Evolutionary conservation across 2,329 filamentous ascomycete species (phyloP), one percentile per base, ranked within the genome.

Genomic region (Cladosporium sp.): DNA sequence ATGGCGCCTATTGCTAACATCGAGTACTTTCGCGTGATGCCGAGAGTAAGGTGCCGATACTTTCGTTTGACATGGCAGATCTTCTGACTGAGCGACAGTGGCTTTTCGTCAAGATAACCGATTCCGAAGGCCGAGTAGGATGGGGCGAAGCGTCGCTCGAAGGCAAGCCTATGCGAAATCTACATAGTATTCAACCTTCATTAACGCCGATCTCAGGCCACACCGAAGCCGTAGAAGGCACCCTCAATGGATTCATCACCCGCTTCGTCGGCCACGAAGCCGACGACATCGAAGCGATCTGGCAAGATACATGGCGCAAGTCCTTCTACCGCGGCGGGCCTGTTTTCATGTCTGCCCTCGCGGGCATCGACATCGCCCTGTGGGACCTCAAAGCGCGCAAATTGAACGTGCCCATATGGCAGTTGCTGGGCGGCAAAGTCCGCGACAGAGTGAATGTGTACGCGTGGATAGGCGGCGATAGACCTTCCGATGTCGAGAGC

Each of bases 241-340:
- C 83, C 50, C 69, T 89, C 1, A 80, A 87, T 63, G 83, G 82
- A 11, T 83, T 83, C 70, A 78, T 74, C 29, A 73, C 77, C 19
- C 73, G 82, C 36, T 81, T 85, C 43, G 67, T 79, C 2, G 85
- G 84, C 0, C 76, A 81, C 58, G 85, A 89, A 61, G 86, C 86
- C 29, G 82, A 88, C 62, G 82, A 88, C 41, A 89, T 90, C 55
- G 86, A 90, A 62, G 82, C 88, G 54, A 84, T 90, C 53, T 90
- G 87, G 86, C 85, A 89, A 64, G 77, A 77, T 55, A 79, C 80
- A 29, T 89, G 83, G 47, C 43, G 42, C n/a, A 38, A 51, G 18
- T 40, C 42, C 64, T 90, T 89, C 65, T 90, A 90, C 66, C 76
- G 87, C 20, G 86, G 86, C 2, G 86, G 86, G 0, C 84, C 86